Conservation (phyloP, 2,329 filamentous ascomycete species). For the Magnaporthiopsis incrustans region DNA sequence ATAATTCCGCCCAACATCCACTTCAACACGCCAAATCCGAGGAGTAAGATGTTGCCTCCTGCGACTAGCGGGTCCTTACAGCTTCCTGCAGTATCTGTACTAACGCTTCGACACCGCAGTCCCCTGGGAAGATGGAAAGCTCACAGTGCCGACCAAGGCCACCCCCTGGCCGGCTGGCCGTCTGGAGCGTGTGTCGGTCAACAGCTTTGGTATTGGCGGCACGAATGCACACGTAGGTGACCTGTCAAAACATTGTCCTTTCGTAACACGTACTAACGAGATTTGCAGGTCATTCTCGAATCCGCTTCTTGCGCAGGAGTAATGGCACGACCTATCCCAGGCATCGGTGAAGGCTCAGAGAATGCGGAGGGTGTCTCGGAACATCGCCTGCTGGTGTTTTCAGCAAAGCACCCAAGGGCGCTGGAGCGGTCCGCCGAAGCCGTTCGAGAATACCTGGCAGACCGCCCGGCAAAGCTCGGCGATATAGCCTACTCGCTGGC, state of each 20-base stretch:
- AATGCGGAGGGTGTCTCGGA: no score
- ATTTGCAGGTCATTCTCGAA: constrained; percentile 2
- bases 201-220: constrained; percentile 28
- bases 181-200: constrained; percentile 20
- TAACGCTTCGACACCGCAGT: constrained; percentile 11
- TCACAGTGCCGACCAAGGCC: constrained; percentile 22
- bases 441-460: background rate
- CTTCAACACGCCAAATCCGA: constrained; percentile 23
- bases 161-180: constrained; percentile 22
- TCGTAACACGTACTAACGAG: background rate
- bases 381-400: constrained; percentile 11
- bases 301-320: constrained; percentile 2
- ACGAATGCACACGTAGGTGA: constrained; percentile 24
- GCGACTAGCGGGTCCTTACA: background rate
- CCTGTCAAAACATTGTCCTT: background rate
- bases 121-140: constrained; percentile 18
- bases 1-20: constrained; percentile 32
- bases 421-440: background rate
- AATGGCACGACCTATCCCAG: background rate
- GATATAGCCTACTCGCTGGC: constrained; percentile 15
- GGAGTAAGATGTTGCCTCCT: constrained; percentile 10
- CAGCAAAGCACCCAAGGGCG: constrained; percentile 3
- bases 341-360: background rate
- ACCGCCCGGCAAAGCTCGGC: constrained; percentile 9
- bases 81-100: background rate